These are phyloP conservation scores for Torrubiella hemipterigena DNA, from an alignment of 2,329 filamentous ascomycete species.

Conservation along the genomic window DNA sequence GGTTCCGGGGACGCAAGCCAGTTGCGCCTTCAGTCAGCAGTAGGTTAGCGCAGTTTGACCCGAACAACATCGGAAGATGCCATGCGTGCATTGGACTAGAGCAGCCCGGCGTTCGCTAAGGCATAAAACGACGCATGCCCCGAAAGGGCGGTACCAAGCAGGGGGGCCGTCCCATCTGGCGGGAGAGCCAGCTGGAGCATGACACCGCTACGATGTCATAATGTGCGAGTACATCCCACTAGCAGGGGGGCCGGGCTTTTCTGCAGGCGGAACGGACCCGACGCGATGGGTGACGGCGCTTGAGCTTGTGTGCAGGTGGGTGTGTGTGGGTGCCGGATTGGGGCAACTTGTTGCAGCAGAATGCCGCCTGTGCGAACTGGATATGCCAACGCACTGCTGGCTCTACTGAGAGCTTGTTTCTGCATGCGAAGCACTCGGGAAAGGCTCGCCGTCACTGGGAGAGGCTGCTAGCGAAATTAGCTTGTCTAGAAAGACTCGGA, in stretches of 20 bases:
- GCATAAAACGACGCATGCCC: not conserved
- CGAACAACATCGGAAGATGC: not conserved
- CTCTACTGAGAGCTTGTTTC: too few relatives aligned
- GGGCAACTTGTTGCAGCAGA: not conserved
- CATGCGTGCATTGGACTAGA: too few relatives aligned
- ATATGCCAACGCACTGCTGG: not conserved
- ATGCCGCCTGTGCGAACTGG: not conserved
- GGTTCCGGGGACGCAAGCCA: not conserved
- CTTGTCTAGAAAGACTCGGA: not conserved
- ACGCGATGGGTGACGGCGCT: not conserved
- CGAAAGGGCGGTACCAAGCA: not conserved
- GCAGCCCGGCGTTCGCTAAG: not conserved
- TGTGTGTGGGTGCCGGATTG: not conserved
- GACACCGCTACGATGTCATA: not conserved
- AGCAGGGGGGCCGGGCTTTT: not conserved
- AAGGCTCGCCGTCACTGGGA: too few relatives aligned
- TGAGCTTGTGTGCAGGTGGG: too few relatives aligned
- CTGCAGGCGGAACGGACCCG: not conserved
- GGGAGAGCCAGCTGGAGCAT: not conserved
- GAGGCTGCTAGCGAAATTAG: not conserved
- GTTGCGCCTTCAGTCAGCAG: not conserved
- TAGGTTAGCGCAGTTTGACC: not conserved
- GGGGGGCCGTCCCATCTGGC: not conserved
- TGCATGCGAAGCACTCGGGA: too few relatives aligned
- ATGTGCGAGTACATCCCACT: not conserved